Evolutionary conservation across 2,329 filamentous ascomycete genomes (phyloP).

Genomic region (Botrytis fragariae): DNA sequence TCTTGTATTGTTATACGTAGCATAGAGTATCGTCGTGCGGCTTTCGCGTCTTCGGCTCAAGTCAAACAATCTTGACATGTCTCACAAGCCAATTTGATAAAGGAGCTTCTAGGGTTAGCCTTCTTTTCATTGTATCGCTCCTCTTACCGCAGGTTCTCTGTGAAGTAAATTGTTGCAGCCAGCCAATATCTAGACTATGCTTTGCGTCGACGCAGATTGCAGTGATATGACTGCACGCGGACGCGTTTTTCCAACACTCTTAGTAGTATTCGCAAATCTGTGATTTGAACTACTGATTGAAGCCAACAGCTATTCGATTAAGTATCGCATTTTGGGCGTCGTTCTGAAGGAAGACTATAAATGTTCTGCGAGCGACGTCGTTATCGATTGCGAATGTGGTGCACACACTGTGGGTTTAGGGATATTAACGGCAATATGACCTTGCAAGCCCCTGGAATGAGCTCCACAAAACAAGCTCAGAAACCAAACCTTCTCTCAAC

Average conservation of each 20-base stretch:
- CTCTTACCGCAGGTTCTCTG: neutral
- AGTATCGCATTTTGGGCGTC: rapidly evolving
- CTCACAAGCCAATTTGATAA: neutral
- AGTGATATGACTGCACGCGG: no score
- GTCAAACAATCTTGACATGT: neutral
- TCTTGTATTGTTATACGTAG: neutral
- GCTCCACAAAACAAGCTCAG: conserved; percentile 4
- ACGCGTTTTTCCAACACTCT: neutral
- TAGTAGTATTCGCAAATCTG: neutral
- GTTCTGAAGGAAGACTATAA: neutral
- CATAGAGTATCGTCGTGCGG: neutral
- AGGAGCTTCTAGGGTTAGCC: neutral
- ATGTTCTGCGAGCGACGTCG: neutral
- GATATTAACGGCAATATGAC: neutral
- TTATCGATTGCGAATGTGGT: neutral
- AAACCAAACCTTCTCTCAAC: neutral
- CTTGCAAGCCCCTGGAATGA: neutral
- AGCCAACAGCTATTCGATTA: neutral
- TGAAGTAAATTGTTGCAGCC: neutral
- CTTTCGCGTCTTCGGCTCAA: neutral
- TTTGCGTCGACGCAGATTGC: neutral
- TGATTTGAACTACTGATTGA: neutral
- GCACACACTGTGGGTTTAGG: neutral
- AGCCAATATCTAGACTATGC: neutral
- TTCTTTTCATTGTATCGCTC: neutral